These are phyloP conservation scores for Staphylotrichum longicolle DNA, from an alignment of 495 filamentous ascomycete genomes.

Conservation along the genomic window DNA sequence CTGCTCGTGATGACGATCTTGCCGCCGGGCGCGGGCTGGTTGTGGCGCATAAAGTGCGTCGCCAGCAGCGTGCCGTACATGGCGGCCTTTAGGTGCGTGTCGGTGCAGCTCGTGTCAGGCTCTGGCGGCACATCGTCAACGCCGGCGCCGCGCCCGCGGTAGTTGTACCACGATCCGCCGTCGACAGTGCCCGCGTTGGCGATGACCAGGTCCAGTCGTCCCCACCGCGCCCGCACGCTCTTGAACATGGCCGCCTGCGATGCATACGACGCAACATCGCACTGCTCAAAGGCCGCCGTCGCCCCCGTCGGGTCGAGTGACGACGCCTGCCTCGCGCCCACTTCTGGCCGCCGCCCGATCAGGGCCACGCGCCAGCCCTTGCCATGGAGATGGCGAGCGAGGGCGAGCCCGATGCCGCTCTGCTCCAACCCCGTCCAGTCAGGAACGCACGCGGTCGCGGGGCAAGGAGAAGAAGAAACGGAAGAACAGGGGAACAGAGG, in stretches of 20 bases:
- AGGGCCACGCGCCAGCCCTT: conserved; percentile 4
- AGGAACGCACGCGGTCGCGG: neutral
- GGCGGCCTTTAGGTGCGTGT: conserved; percentile 42
- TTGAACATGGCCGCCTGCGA: conserved; percentile 39
- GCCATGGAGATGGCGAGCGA: neutral
- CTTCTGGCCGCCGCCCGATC: neutral
- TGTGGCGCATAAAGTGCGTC: conserved; percentile 46
- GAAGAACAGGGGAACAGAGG: no score
- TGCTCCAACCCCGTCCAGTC: neutral
- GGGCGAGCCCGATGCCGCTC: conserved; percentile 2
- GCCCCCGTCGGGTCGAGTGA: conserved; percentile 29
- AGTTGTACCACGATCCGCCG: conserved; percentile 22
- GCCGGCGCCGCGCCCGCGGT: conserved; percentile 4
- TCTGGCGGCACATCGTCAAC: conserved; percentile 36
- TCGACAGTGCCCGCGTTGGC: conserved; percentile 46
- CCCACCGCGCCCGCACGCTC: conserved; percentile 33
- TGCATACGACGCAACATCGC: conserved; percentile 40
- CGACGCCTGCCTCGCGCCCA: neutral
- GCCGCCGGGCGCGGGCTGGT: conserved; percentile 37
- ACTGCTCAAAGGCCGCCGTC: conserved; percentile 34
- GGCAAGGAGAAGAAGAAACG: neutral
- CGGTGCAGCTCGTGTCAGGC: conserved; percentile 38
- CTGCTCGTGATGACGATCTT: conserved; percentile 41
- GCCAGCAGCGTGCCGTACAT: conserved; percentile 44
- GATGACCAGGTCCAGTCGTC: conserved; percentile 42